Conservation (phyloP, 2,329 filamentous ascomycete genomes). For the Colletotrichum liaoningense region DNA sequence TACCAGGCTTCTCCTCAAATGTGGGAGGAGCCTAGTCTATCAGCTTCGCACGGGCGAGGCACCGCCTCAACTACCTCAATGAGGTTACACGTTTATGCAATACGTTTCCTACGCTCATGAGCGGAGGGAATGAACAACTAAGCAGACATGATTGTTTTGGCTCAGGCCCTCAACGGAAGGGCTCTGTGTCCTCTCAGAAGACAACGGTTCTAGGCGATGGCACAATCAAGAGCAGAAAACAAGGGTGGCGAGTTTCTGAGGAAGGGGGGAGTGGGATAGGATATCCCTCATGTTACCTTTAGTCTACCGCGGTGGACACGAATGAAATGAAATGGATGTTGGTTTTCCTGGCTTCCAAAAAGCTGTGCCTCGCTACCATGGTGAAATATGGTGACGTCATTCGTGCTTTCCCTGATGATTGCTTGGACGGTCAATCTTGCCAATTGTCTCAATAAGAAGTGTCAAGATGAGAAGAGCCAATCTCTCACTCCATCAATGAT, state of each 20-base stretch:
- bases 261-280: background rate
- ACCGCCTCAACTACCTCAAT: background rate
- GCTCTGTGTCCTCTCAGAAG: background rate
- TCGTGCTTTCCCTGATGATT: background rate
- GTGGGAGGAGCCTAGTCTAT: background rate
- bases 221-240: constrained; percentile 8
- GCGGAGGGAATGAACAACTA: background rate
- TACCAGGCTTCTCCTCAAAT: background rate
- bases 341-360: constrained; percentile 19
- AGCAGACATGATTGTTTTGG: background rate
- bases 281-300: background rate
- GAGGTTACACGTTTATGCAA: background rate
- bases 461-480: no score
- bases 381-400: background rate
- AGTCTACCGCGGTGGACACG: constrained; percentile 33
- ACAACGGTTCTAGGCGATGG: background rate
- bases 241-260: constrained; percentile 2
- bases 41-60: background rate
- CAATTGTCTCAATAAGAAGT: no score
- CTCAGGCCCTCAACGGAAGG: background rate
- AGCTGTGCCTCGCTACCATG: no score
- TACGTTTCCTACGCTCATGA: background rate
- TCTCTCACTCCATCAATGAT: no score
- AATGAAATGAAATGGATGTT: constrained; percentile 37
- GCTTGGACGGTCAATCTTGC: no score